phyloP scores from a whole-genome alignment of 306 rosid species.

The Cucurbita maxima region DNA sequence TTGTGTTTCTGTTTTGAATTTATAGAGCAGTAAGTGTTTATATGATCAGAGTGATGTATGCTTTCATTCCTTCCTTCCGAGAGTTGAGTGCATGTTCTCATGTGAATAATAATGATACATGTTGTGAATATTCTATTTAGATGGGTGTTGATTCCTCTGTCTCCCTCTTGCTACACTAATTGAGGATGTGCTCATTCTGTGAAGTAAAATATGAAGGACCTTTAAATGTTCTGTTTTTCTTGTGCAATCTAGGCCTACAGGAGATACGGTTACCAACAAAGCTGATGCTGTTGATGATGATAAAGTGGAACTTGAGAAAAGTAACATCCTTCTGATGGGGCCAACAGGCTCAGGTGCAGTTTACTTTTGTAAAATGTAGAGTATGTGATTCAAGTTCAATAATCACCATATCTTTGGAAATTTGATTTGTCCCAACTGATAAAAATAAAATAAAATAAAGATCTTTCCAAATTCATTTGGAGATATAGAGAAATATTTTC shows the following conservation, averaged over 20 bases:
- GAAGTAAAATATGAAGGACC: neutral
- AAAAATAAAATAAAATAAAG: neutral
- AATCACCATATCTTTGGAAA: neutral
- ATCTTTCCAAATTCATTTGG: neutral
- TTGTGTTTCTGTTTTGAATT: neutral
- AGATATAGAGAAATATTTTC: neutral
- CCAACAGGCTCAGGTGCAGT: constrained; percentile 93
- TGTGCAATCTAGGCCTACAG: constrained; percentile 66
- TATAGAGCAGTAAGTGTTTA: neutral
- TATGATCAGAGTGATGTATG: neutral
- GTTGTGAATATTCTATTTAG: neutral
- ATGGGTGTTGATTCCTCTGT: neutral
- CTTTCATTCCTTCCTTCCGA: neutral
- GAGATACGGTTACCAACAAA: constrained; percentile 38
- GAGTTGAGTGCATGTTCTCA: neutral
- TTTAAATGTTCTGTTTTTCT: constrained; percentile 23
- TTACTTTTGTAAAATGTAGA: neutral
- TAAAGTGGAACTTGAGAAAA: constrained; percentile 87
- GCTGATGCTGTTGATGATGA: constrained; percentile 44
- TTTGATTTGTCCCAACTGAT: neutral
- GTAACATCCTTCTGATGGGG: constrained; percentile 93
- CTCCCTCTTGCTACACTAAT: neutral
- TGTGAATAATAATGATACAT: neutral
- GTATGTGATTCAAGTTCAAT: neutral
- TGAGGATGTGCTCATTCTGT: neutral